phyloP scores from a whole-genome alignment of 192 early-diverging fungal species.

The Rhizophagus clarus region DNA sequence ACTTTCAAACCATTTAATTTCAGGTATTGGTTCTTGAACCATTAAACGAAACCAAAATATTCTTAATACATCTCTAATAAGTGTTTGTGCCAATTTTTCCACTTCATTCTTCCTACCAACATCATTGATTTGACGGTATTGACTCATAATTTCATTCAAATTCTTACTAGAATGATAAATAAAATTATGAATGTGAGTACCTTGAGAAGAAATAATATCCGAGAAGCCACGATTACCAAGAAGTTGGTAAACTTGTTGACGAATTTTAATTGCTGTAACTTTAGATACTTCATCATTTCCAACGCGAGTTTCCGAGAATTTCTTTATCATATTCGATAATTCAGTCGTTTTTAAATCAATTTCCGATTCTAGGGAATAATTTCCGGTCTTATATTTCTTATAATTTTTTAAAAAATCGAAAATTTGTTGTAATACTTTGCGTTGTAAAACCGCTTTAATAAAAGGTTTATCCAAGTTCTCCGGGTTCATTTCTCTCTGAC shows the following conservation, averaged over 20 bases:
- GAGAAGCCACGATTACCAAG: constrained; percentile 7
- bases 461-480: neutral
- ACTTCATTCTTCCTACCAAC: neutral
- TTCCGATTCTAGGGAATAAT: neutral
- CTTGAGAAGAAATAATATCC: neutral
- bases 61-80: neutral
- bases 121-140: neutral
- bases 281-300: neutral
- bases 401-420: neutral
- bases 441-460: neutral
- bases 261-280: constrained; percentile 16
- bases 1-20: neutral
- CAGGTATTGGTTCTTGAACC: neutral
- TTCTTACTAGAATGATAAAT: neutral
- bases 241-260: constrained; percentile 14
- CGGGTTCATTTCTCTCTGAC: neutral
- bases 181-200: neutral
- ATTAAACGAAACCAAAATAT: constrained; percentile 16
- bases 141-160: neutral
- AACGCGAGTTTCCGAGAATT: neutral
- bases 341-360: neutral
- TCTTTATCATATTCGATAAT: neutral
- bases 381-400: neutral
- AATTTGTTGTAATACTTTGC: neutral
- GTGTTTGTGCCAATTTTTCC: neutral